These are phyloP conservation scores for Alternaria hordeiaustralica DNA, from an alignment of 2,329 filamentous ascomycete species.

Conservation along the genomic window DNA sequence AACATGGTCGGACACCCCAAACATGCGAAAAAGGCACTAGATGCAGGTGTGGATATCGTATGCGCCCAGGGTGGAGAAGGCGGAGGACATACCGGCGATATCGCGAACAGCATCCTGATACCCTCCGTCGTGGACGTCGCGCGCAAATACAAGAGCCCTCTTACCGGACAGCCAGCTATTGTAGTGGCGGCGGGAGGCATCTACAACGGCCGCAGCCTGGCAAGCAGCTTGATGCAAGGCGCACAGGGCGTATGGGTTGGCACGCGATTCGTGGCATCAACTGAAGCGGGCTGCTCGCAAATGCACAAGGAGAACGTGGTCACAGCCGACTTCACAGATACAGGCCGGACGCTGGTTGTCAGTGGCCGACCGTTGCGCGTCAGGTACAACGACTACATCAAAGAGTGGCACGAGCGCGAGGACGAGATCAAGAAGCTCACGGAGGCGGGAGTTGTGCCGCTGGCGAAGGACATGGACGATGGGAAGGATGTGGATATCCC, in stretches of 20 bases:
- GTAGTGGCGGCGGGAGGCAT: conserved; percentile 92
- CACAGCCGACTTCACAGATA: conserved; percentile 78
- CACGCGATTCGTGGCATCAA: conserved; percentile 84
- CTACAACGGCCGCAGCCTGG: conserved; percentile 79
- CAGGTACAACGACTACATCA: conserved; percentile 82
- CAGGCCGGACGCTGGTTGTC: conserved; percentile 80
- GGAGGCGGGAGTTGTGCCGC: conserved; percentile 76
- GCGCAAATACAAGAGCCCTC: conserved; percentile 69
- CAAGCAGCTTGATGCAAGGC: conserved; percentile 84
- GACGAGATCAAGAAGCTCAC: conserved; percentile 78
- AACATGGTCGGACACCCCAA: conserved; percentile 97
- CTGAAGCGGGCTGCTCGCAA: conserved; percentile 80
- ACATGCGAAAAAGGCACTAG: conserved; percentile 87
- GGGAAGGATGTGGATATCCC: conserved; percentile 84
- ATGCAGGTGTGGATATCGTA: conserved; percentile 86
- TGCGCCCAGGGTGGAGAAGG: conserved; percentile 94
- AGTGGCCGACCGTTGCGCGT: conserved; percentile 82
- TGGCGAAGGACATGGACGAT: conserved; percentile 82
- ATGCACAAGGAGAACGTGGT: conserved; percentile 87
- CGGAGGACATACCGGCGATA: conserved; percentile 89
- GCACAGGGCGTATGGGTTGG: conserved; percentile 93
- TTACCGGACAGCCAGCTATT: conserved; percentile 74
- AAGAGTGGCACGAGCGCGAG: conserved; percentile 78
- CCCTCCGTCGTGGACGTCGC: conserved; percentile 88
- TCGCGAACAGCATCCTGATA: conserved; percentile 84